Evolutionary conservation across 257 asterid species (phyloP), one percentile per base, ranked within the genome.

Genomic region (Ilex asprella): DNA sequence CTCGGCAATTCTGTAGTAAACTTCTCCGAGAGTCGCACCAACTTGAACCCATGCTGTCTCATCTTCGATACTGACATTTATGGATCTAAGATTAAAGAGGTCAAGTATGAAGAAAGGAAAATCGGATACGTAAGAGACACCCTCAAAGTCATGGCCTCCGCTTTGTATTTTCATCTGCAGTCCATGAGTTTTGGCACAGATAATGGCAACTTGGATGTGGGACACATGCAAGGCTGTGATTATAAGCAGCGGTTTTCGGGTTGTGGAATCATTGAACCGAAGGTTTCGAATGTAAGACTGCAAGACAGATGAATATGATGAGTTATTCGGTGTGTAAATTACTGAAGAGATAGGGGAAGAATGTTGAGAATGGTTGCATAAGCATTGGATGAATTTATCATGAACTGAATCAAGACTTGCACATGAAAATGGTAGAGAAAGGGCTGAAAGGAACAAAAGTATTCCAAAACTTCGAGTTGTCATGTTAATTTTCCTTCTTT

Each of bases 1-100:
- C 32, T 77, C 81, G 2, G 76, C 58, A 16, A 82, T 77, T 12
- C 77, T 46, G 56, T 82, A 79, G 68, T 64, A 82, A 4, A 82
- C 60, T 62, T 79, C 88, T 15, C 89, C 89, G 2, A 79, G 75
- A 2, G 64, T 72, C 2, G 86, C 88, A 1, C 89, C 86, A 6
- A 51, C 68, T 56, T 75, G 75, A 14, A 77, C 77, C 82, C 82
- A 75, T 3, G 84, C 86, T 7, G 80, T 55, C 31, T 77, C 80
- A 7, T 79, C 77, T 1, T 31, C 76, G 0, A 70, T 49, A 16
- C 56, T 53, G 6, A 82, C 79, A 7, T 70, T 35, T 47, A 82
- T 60, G 1, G 84, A 59, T 1, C 79, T 69, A 55, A 82, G 49
- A 49, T 79, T 77, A 82, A 82, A 79, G 84, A 82, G 41, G 49